Evolutionary conservation across 2,329 filamentous ascomycete species (phyloP), one percentile per base, ranked within the genome.

Genomic region (Cordyceps farinosa): DNA sequence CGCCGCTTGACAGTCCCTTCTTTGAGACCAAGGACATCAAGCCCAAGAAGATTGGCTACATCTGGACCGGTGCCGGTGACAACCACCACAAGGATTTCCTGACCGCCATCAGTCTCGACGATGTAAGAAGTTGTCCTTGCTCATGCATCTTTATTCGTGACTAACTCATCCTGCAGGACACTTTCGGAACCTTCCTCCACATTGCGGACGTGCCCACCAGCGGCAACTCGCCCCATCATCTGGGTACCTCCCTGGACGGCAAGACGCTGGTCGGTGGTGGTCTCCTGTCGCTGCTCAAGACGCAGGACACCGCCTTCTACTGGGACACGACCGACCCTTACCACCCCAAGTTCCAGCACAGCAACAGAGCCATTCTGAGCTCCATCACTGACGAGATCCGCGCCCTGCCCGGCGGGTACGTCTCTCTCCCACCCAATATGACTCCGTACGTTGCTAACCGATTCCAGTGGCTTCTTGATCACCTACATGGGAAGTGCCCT

Each of bases 1-100:
- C 84, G 55, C 80, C 84, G 0, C 71, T 87, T n/a, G 74, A 77
- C 2, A 84, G 81, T 67, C 79, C 79, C 9, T 80, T 80, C 7
- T 86, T 86, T 65, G 76, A 74, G 11, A 74, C 78, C 3, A 83
- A 81, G 69, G 75, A 83, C 65, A 80, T 87, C 70, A 83, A 82
- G 74, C 85, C 85, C 34, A 87, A 87, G 80, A 87, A 87, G 76
- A 84, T 87, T 70, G 85, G 84, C 0, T 87, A 87, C 73, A 87
- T 87, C 75, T 87, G 84, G 84, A 86, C 84, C 59, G 84, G 80
- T 22, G 77, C 85, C 40, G 85, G 82, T 42, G 84, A 87, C 68
- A 87, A 87, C 68, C 69, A 79, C 53, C 84, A 87, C 72, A 81
- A 81, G 70, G 80, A 87, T 66, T 87, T 87, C 71, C 72, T 87